phyloP scores from a whole-genome alignment of 208 protist species.

The Crithidia mellificae region DNA sequence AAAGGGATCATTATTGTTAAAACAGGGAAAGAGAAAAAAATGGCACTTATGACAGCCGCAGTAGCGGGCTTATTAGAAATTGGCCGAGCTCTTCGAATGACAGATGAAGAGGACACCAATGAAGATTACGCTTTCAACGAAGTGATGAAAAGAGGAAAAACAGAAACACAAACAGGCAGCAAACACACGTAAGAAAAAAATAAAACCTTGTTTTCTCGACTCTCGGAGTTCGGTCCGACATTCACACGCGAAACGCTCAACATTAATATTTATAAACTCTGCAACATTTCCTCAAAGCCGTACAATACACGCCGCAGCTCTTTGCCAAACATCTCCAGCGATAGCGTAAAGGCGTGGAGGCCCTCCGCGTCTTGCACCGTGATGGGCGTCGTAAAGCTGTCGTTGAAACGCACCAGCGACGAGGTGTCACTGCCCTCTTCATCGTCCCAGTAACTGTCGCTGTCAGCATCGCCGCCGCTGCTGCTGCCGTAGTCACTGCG shows the following conservation, averaged over 20 bases:
- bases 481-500: background rate
- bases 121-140: too few species aligned
- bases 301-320: conserved; percentile 65
- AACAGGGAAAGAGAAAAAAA: too few species aligned
- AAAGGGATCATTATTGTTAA: too few species aligned
- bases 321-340: conserved; percentile 69
- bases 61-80: background rate
- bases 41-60: too few species aligned
- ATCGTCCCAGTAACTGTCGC: background rate
- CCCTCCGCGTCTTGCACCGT: conserved; percentile 71
- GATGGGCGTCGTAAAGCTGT: conserved; percentile 67
- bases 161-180: too few species aligned
- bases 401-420: conserved; percentile 57
- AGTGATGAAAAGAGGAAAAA: too few species aligned
- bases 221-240: too few species aligned
- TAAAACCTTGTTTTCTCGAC: too few species aligned
- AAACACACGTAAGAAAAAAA: too few species aligned
- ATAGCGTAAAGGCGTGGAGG: conserved; percentile 59
- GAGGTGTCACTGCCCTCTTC: background rate
- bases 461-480: background rate
- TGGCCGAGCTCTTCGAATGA: too few species aligned
- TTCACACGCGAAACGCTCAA: too few species aligned
- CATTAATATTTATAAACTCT: conserved; percentile 32
- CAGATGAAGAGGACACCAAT: too few species aligned
- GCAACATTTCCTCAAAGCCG: conserved; percentile 72